Evolutionary conservation across 2,329 filamentous ascomycete genomes (phyloP).

Genomic region (Didymella arachidicola): DNA sequence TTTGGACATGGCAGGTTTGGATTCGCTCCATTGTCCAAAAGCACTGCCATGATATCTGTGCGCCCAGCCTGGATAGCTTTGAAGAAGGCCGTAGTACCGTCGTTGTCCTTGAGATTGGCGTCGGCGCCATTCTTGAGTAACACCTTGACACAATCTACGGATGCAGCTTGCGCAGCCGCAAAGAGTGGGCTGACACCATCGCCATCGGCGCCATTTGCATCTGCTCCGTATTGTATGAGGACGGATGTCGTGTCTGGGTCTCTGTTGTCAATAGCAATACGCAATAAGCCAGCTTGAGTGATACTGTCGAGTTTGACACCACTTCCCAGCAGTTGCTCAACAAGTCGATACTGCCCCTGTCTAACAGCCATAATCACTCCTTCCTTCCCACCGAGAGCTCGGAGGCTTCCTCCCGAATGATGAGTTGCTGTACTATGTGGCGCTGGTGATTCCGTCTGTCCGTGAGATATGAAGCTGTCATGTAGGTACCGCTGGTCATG

Average conservation of each 20-base stretch:
- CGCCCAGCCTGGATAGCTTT: slow-evolving; percentile 66
- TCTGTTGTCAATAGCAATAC: slow-evolving; percentile 1
- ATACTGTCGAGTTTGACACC: slow-evolving; percentile 39
- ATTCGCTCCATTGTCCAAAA: slow-evolving; percentile 68
- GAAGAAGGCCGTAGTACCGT: slow-evolving; percentile 70
- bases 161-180: slow-evolving; percentile 36
- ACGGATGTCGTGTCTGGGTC: slow-evolving; percentile 33
- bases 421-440: not conserved
- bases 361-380: slow-evolving; percentile 62
- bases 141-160: slow-evolving; percentile 56
- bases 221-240: slow-evolving; percentile 39
- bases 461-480: slow-evolving; percentile 1
- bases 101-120: slow-evolving; percentile 55
- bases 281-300: not conserved
- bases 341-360: slow-evolving; percentile 69
- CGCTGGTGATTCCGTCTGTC: not conserved
- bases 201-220: slow-evolving; percentile 41
- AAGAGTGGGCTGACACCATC: slow-evolving; percentile 41
- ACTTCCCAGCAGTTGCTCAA: slow-evolving; percentile 42
- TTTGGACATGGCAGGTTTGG: slow-evolving; percentile 74
- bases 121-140: slow-evolving; percentile 39
- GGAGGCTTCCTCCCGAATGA: not conserved
- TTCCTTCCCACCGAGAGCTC: slow-evolving; percentile 41
- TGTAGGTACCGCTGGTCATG: slow-evolving; percentile 1
- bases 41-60: slow-evolving; percentile 62